Evolutionary conservation across 2,329 filamentous ascomycete genomes (phyloP), one percentile per base, ranked within the genome.

Genomic region (Clarireedia sp.): DNA sequence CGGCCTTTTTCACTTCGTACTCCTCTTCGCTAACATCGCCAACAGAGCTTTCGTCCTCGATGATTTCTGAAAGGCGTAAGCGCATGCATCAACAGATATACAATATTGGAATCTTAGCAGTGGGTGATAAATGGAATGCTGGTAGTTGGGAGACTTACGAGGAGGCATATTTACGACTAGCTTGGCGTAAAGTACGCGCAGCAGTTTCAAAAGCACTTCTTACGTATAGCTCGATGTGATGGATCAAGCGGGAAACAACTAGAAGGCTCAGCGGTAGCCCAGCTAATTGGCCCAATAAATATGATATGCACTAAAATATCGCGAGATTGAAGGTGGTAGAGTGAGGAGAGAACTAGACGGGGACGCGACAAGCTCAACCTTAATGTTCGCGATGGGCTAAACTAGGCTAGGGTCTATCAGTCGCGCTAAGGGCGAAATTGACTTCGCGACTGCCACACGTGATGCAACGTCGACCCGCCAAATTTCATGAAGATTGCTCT

Each of bases 1-100:
- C 36, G 2, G 33, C 41, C 3, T 21, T 44, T 5, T n/a, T 29
- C 26, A 21, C 26, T 40, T 41, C 36, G 37, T 7, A 10, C 48
- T 59, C 16, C 38, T 47, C 24, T 57, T 62, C 69, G 2, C 64
- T 73, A 12, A n/a, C 37, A 65, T 74, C 57, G 56, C 64, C n/a
- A 45, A 66, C 65, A 63, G 73, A 65, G 63, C 64, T 63, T 57
- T 60, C 67, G 58, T 66, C 62, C 17, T 65, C 65, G 52, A 54
- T 60, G 21, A 67, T 58, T 64, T 66, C 65, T 67, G 51, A 49
- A 53, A 37, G 43, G 50, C 44, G 56, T 66, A 23, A 66, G 64
- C 55, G 50, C 26, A 43, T 56, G 44, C 3, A 48, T 38, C 16
- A 38, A 12, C 26, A 21, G 36, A 17, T 38, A 49, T 60, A 36